Conservation (phyloP, 1,139 yeast genomes). For the Wickerhamiella infanticola region DNA sequence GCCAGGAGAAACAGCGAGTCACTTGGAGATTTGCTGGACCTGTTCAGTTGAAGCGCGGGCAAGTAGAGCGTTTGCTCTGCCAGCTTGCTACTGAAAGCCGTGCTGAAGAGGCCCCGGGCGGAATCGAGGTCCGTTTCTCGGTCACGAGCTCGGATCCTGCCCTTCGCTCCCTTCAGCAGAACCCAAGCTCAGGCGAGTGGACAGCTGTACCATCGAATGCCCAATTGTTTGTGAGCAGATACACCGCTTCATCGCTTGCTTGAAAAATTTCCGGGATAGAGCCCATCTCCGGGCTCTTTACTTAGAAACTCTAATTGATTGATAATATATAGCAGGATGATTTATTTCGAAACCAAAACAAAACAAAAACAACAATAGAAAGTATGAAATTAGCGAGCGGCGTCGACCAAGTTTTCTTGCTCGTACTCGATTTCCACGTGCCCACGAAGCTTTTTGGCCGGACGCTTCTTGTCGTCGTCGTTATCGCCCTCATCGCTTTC, state of each 20-base stretch:
- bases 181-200: conserved; percentile 10
- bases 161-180: not conserved
- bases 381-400: not conserved
- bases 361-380: not conserved
- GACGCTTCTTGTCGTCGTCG: conserved; percentile 2
- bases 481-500: conserved; percentile 4
- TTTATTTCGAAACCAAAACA: not conserved
- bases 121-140: conserved; percentile 20
- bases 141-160: conserved; percentile 6
- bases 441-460: conserved; percentile 7
- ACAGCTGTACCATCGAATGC: conserved; percentile 11
- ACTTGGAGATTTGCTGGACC: conserved; percentile 60
- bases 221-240: conserved; percentile 2
- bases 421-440: conserved; percentile 13
- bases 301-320: too few species aligned
- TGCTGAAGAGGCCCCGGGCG: conserved; percentile 20
- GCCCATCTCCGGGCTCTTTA: too few species aligned
- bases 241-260: conserved; percentile 1
- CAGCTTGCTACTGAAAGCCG: conserved; percentile 25
- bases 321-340: not conserved
- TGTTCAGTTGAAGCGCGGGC: conserved; percentile 52
- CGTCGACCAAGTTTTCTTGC: conserved; percentile 9
- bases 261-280: not conserved
- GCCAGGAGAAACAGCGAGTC: conserved; percentile 66
- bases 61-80: conserved; percentile 34